These are phyloP conservation scores for Sicyos baderoa DNA, from an alignment of 306 rosid genomes.

Conservation along the genomic window DNA sequence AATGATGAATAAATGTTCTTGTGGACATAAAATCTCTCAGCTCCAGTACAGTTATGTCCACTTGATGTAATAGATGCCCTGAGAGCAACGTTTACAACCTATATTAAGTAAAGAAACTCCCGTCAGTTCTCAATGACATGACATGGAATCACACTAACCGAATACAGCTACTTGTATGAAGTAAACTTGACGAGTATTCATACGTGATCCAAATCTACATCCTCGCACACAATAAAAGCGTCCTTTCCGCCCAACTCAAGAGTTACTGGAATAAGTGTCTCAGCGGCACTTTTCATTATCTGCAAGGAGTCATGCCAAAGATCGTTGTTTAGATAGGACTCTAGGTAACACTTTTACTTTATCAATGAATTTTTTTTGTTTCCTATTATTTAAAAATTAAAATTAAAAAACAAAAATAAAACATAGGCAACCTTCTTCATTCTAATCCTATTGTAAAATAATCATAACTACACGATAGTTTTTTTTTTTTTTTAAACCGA, in stretches of 20 bases:
- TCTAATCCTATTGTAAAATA: not conserved
- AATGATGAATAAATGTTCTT: conserved; percentile 65
- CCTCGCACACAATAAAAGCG: conserved; percentile 90
- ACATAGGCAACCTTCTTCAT: not conserved
- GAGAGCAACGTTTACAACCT: conserved; percentile 92
- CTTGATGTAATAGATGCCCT: conserved; percentile 88
- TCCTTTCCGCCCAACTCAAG: conserved; percentile 99
- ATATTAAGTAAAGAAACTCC: conserved; percentile 26
- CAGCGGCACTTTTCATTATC: conserved; percentile 92
- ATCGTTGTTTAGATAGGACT: too few species aligned
- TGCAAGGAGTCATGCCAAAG: conserved; percentile 31
- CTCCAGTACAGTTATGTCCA: conserved; percentile 98
- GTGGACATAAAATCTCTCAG: conserved; percentile 90
- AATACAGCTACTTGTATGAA: conserved; percentile 2
- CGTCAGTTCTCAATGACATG: conserved; percentile 18
- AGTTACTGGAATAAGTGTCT: conserved; percentile 76
- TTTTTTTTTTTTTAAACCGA: too few species aligned
- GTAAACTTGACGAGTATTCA: conserved; percentile 21
- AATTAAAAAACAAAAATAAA: too few species aligned
- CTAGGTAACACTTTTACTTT: too few species aligned
- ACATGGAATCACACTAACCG: not conserved
- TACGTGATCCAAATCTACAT: conserved; percentile 83
- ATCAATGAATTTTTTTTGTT: too few species aligned
- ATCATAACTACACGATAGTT: too few species aligned
- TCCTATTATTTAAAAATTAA: too few species aligned